These are phyloP conservation scores for Globisporangium mamillatum DNA, from an alignment of 352 stramenopile species.

Conservation along the genomic window DNA sequence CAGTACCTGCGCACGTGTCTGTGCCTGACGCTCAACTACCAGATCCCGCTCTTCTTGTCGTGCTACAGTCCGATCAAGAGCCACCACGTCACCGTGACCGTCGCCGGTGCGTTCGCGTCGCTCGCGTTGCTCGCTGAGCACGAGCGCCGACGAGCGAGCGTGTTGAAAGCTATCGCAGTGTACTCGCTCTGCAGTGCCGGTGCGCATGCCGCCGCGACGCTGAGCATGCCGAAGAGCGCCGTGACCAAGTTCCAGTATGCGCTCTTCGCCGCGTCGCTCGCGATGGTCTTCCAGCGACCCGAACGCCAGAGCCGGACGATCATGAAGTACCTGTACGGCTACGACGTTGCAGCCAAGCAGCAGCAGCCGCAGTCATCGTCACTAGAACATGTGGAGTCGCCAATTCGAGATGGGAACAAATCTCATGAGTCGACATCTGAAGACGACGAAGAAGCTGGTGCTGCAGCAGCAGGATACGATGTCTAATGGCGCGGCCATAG, in stretches of 20 bases:
- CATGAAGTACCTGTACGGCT: slow-evolving; percentile 58
- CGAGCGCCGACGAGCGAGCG: slow-evolving; percentile 41
- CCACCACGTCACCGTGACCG: slow-evolving; percentile 28
- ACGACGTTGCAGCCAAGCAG: slow-evolving; percentile 16
- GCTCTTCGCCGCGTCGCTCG: slow-evolving; percentile 39
- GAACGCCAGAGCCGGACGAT: slow-evolving; percentile 41
- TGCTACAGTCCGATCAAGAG: slow-evolving; percentile 39
- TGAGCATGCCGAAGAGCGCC: slow-evolving; percentile 19
- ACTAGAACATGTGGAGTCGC: neutral
- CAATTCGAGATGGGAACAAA: neutral
- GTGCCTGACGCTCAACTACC: slow-evolving; percentile 60
- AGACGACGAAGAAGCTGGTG: neutral
- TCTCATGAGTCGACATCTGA: neutral
- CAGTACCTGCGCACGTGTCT: slow-evolving; percentile 58
- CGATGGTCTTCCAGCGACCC: slow-evolving; percentile 42
- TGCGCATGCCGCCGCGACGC: slow-evolving; percentile 20
- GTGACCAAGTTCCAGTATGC: slow-evolving; percentile 34
- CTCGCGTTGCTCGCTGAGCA: slow-evolving; percentile 51
- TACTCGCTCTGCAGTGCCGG: slow-evolving; percentile 46
- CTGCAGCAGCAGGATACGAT: neutral
- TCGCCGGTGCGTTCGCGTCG: slow-evolving; percentile 42
- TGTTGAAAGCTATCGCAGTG: slow-evolving; percentile 55
- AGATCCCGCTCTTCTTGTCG: slow-evolving; percentile 51
- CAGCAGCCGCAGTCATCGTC: neutral
- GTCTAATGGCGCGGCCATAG: neutral